Base-by-base conservation (phyloP, 2,329 filamentous ascomycete genomes). In the Colletotrichum abscissum region DNA sequence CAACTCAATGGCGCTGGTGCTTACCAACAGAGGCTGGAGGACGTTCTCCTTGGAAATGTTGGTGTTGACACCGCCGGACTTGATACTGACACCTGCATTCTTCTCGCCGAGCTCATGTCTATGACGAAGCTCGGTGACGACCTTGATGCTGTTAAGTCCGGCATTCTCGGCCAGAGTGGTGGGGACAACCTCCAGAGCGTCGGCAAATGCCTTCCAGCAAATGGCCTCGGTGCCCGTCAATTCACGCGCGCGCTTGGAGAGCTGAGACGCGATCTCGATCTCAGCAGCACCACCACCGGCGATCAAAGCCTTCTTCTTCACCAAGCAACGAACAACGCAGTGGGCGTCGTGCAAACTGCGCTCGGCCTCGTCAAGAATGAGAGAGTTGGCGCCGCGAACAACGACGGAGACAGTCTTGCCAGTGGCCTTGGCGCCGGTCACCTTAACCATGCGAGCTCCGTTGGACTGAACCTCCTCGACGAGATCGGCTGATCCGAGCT, bases 301-400 rank as follows among this genome's bases (percentile, higher is more conserved):
- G 79, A 99, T 97, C 70, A 99, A 91, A n/a, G 97, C 97, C 87
- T 97, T 97, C 91, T 98, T 99, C 92, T 99, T 99, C 78, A 99
- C 97, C 74, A 99, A 86, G 82, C 97, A 99, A 78, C 97, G 93
- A 78, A 99, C 95, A 63, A 98, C 97, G 82, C 97, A 99, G 76
- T 98, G 95, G 35, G 97, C 97, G 80, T 99, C 97, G 88, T 99
- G 97, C 68, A 99, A 90, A 77, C 94, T 97, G 79, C 97, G 94
- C 88, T 98, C 97, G 0, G 97, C 97, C 86, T 99, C 97, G 81
- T 99, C 97, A 63, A 99, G 88, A 80, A 99, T 98, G 76, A 99
- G 88, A 73, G 88, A 90, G 88, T 99, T 99, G 82, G 97, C 97
- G 77, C 97, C 97, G 75, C 97, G 94, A 80, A 95, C 95, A 72